Evolutionary conservation across 352 stramenopile genomes (phyloP).

Genomic region (Phytophthora foliorum): DNA sequence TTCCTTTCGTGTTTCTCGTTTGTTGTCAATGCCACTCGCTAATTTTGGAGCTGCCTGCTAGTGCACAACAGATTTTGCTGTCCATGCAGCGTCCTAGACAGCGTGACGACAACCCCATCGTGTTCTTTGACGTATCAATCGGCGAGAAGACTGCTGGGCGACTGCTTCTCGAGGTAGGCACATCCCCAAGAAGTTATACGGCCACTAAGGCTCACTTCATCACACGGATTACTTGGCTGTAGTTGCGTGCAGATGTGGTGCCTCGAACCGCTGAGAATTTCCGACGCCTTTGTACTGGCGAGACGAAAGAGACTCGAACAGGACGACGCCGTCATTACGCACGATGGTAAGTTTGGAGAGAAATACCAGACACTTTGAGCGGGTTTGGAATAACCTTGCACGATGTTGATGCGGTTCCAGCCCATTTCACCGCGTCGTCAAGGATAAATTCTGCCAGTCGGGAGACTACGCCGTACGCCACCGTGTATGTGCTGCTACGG

Average conservation of each 20-base stretch:
- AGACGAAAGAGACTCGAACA: slow-evolving; percentile 67
- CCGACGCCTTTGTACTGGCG: slow-evolving; percentile 95
- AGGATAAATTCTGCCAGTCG: slow-evolving; percentile 91
- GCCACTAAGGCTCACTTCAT: background rate
- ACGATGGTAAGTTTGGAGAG: slow-evolving; percentile 44
- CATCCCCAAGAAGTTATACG: background rate
- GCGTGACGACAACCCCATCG: slow-evolving; percentile 78
- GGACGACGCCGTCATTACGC: slow-evolving; percentile 66
- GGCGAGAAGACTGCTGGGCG: slow-evolving; percentile 85
- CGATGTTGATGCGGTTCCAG: slow-evolving; percentile 24
- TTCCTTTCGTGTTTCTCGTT: background rate
- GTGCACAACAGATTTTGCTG: background rate
- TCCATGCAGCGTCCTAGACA: slow-evolving; percentile 22
- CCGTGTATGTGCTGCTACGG: background rate
- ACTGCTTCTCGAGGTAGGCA: slow-evolving; percentile 92
- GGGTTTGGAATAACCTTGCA: background rate
- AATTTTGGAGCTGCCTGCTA: slow-evolving; percentile 16
- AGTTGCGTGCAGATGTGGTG: slow-evolving; percentile 95
- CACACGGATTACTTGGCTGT: background rate
- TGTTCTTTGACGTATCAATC: slow-evolving; percentile 97
- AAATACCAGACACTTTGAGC: slow-evolving; percentile 1
- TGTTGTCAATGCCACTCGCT: slow-evolving; percentile 2
- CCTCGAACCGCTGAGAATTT: slow-evolving; percentile 98
- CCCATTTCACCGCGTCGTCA: slow-evolving; percentile 94
- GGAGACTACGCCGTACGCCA: slow-evolving; percentile 88